phyloP scores from a whole-genome alignment of 2,329 filamentous ascomycete genomes.

The Alternaria dauci region DNA sequence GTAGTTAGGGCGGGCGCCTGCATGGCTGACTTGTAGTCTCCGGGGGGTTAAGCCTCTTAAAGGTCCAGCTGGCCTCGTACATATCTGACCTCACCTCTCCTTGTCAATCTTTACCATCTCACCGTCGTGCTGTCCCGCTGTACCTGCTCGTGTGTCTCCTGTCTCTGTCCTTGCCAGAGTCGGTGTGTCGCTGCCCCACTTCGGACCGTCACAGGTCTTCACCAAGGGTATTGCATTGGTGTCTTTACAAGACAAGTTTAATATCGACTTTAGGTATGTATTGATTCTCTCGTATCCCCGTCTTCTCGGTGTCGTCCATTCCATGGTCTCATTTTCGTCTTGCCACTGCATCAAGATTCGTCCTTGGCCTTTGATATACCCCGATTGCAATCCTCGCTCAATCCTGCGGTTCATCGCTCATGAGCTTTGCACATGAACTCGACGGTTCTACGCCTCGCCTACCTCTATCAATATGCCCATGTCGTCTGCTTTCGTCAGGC shows the following conservation, averaged over 20 bases:
- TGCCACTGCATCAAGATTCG: not conserved
- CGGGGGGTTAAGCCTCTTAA: conserved; percentile 24
- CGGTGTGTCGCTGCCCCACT: conserved; percentile 14
- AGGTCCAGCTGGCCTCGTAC: conserved; percentile 32
- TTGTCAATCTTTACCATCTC: conserved; percentile 17
- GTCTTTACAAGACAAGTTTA: not conserved
- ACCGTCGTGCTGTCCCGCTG: conserved; percentile 10
- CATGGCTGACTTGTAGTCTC: conserved; percentile 39
- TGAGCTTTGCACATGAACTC: not conserved
- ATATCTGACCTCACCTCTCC: conserved; percentile 31
- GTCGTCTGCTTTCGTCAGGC: not conserved
- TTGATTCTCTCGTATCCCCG: not conserved
- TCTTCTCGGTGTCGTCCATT: not conserved
- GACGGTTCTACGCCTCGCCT: not conserved
- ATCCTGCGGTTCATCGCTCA: not conserved
- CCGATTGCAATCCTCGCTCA: not conserved
- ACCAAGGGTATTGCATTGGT: not conserved
- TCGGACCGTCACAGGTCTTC: not conserved
- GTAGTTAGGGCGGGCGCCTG: conserved; percentile 43
- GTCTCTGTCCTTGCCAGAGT: conserved; percentile 11
- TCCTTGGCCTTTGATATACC: not conserved
- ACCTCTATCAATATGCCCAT: not conserved
- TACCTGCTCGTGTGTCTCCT: conserved; percentile 5
- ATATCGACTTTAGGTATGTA: conserved; percentile 11
- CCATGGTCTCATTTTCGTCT: not conserved